These are phyloP conservation scores for Globisporangium iwayamae DNA, from an alignment of 352 stramenopile genomes.

Conservation along the genomic window DNA sequence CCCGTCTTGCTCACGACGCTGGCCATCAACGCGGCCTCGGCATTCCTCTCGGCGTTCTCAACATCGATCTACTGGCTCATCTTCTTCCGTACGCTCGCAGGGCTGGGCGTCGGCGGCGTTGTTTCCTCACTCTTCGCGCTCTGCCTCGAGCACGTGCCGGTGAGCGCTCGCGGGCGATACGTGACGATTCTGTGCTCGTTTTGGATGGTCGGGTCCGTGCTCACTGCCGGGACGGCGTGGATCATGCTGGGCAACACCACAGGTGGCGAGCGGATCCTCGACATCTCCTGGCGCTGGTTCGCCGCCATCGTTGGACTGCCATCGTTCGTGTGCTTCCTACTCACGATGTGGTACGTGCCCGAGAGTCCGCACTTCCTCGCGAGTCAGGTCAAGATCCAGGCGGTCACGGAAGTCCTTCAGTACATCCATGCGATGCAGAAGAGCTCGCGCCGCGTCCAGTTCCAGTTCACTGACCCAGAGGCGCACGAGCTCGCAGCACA, in stretches of 20 bases:
- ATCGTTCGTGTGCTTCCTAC: slow-evolving; percentile 59
- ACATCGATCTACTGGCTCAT: slow-evolving; percentile 72
- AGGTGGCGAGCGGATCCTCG: slow-evolving; percentile 53
- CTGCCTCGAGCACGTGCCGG: slow-evolving; percentile 82
- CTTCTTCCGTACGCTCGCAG: slow-evolving; percentile 64
- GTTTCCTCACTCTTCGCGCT: slow-evolving; percentile 84
- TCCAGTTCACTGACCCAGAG: slow-evolving; percentile 66
- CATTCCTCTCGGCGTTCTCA: slow-evolving; percentile 72
- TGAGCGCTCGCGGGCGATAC: slow-evolving; percentile 62
- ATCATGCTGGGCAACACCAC: slow-evolving; percentile 75
- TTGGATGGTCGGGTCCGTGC: slow-evolving; percentile 88
- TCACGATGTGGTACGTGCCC: slow-evolving; percentile 67
- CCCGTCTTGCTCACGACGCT: slow-evolving; percentile 74
- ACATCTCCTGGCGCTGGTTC: slow-evolving; percentile 84
- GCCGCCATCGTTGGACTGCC: slow-evolving; percentile 70
- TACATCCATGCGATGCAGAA: slow-evolving; percentile 57
- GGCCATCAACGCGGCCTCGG: slow-evolving; percentile 71
- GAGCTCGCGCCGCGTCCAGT: slow-evolving; percentile 45
- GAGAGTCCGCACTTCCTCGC: slow-evolving; percentile 81
- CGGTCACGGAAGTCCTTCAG: slow-evolving; percentile 51
- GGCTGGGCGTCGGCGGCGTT: slow-evolving; percentile 79
- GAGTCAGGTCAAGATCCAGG: slow-evolving; percentile 54
- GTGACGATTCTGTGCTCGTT: slow-evolving; percentile 88
- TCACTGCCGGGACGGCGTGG: slow-evolving; percentile 81
- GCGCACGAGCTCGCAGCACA: background rate